Percentiles rank a stretch among this genome's conserved stretches.
Evolutionary conservation across 257 asterid species (phyloP).

Genomic region (Solanum rostratum): DNA sequence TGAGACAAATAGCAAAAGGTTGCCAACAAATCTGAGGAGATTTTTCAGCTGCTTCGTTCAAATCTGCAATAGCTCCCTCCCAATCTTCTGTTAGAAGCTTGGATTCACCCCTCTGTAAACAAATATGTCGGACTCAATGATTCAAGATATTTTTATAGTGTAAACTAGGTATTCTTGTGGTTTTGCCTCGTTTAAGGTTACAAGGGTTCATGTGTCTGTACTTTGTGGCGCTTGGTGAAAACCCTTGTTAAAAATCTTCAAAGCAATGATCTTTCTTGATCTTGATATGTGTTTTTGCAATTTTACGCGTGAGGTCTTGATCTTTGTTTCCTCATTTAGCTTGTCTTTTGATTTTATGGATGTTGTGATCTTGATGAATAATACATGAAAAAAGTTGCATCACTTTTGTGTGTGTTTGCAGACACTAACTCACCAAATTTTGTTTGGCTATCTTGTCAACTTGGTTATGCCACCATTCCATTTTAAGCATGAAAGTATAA

Average conservation of each 20-base stretch:
- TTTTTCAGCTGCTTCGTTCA: slow-evolving; percentile 79
- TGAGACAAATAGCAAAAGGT: not conserved
- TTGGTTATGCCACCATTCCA: not conserved
- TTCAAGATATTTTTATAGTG: no score
- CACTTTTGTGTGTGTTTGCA: not conserved
- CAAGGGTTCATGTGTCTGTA: not conserved
- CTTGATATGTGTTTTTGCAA: not conserved
- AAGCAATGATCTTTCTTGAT: not conserved
- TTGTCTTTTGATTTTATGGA: not conserved
- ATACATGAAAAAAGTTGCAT: not conserved
- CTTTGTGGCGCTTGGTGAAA: not conserved
- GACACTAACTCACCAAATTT: not conserved
- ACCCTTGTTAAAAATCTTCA: not conserved
- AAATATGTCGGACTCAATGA: no score
- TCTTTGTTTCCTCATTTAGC: not conserved
- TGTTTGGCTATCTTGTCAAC: not conserved
- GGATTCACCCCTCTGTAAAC: slow-evolving; percentile 80
- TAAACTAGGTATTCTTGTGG: no score
- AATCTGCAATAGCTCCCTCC: slow-evolving; percentile 91
- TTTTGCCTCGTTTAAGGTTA: slow-evolving; percentile 5
- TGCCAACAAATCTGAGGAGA: slow-evolving; percentile 65
- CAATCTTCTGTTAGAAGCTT: no score
- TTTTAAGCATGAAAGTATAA: not conserved
- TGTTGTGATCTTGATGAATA: not conserved
- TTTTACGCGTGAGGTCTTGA: not conserved